Percentiles rank a stretch among this genome's conserved stretches.
phyloP scores from a whole-genome alignment of 306 rosid genomes.

The Cyamopsis tetragonoloba region DNA sequence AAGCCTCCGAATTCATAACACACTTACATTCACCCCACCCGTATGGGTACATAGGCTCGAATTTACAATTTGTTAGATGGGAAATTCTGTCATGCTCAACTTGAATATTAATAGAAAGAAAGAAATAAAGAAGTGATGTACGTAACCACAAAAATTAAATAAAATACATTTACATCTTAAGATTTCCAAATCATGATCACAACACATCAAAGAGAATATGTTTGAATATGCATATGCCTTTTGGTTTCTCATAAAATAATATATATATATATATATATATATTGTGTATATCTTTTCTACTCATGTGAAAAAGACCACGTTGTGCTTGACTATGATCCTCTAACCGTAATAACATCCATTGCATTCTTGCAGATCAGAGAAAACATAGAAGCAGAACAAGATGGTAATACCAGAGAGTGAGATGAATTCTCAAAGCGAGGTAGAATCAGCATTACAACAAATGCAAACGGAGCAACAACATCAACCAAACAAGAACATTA shows the following conservation, averaged over 20 bases:
- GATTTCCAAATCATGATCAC: not conserved
- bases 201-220: not conserved
- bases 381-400: not conserved
- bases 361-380: not conserved
- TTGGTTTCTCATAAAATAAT: too few relatives aligned
- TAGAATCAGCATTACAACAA: constrained; percentile 30
- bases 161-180: not conserved
- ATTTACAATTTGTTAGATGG: too few relatives aligned
- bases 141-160: not conserved
- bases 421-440: constrained; percentile 39
- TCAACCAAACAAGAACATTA: not conserved
- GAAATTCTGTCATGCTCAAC: too few relatives aligned
- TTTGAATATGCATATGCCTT: too few relatives aligned
- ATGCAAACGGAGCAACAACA: constrained; percentile 33
- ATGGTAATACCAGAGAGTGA: constrained; percentile 50
- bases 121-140: not conserved
- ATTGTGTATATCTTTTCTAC: too few relatives aligned
- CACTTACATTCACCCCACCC: too few relatives aligned
- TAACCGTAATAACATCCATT: not conserved
- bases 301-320: too few relatives aligned
- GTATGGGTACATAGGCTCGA: too few relatives aligned
- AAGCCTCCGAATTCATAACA: too few relatives aligned
- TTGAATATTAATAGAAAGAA: not conserved
- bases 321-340: not conserved
- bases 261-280: too few relatives aligned